Base-by-base conservation (phyloP, 1,139 yeast species). In the Hansenula anomala region DNA sequence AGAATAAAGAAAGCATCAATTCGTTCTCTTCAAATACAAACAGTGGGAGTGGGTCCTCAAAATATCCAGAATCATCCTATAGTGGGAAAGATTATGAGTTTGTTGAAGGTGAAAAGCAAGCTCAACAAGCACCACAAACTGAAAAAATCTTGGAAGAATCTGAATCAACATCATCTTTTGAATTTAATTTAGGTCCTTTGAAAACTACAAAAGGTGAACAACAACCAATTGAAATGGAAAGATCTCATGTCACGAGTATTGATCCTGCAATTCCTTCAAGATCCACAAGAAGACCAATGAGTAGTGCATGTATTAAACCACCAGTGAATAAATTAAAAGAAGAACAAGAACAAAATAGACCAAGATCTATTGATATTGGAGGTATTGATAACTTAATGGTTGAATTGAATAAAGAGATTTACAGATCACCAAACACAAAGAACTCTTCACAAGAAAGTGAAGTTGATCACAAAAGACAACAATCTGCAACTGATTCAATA, bases 241-340 rank as follows among this genome's bases (percentile, higher is more conserved):
- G 47, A 20, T 33, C 40, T 12, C 17, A 20, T 11, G 35, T 45
- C 3, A 46, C 48, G 7, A 24, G 39, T 9, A 26, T 49, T 3
- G 47, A 44, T 25, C 46, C 43, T 9, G 36, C 53, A 2, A 48
- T 54, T 33, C 58, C 58, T 12, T 48, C 58, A n/a, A 47, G 58
- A 39, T 52, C 58, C 1, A 50, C 49, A 36, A 41, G 43, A 10
- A 52, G 58, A 48, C 58, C 58, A 15, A 30, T 48, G 7, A 40
- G 45, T 28, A 27, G 32, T 2, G 25, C 36, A 4, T 28, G 28
- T 12, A 15, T 32, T 4, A 36, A 24, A 3, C 5, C 31, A 23
- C 34, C 33, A 11, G 8, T 29, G 3, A 13, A 26, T 6, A 29
- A 30, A 10, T 10, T 33, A 4, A 32, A 23, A 30, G 6, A 5